Evolutionary conservation across 2,329 filamentous ascomycete genomes (phyloP).

Genomic region (Magnaporthiopsis poae): DNA sequence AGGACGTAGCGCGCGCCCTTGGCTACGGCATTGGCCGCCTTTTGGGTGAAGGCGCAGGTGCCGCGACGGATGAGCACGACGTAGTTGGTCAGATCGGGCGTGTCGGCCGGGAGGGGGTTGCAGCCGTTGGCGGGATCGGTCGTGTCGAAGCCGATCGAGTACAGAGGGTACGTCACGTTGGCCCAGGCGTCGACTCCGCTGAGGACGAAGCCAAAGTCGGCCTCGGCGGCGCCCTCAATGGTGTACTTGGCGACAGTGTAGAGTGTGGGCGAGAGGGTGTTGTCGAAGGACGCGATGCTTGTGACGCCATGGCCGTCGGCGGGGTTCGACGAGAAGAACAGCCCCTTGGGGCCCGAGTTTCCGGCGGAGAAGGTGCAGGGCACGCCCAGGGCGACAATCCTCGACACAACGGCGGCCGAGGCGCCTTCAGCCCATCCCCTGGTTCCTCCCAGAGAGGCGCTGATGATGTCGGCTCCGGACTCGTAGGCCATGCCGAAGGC

Average conservation of each 20-base stretch:
- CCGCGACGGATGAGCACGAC: slow-evolving; percentile 53
- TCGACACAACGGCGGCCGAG: slow-evolving; percentile 38
- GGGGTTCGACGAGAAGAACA: slow-evolving; percentile 41
- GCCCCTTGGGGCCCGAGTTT: slow-evolving; percentile 32
- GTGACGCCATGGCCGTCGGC: slow-evolving; percentile 37
- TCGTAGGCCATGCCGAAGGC: slow-evolving; percentile 52
- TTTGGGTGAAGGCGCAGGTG: slow-evolving; percentile 41
- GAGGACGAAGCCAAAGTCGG: slow-evolving; percentile 33
- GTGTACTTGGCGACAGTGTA: slow-evolving; percentile 32
- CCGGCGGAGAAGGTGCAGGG: slow-evolving; percentile 32
- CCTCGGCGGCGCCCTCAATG: slow-evolving; percentile 24
- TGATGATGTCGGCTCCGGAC: slow-evolving; percentile 49
- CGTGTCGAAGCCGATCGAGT: slow-evolving; percentile 39
- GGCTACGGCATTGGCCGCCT: slow-evolving; percentile 41
- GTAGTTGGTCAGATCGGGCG: slow-evolving; percentile 45
- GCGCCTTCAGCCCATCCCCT: slow-evolving; percentile 44
- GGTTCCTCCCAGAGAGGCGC: slow-evolving; percentile 41
- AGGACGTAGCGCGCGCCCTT: slow-evolving; percentile 52
- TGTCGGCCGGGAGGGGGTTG: slow-evolving; percentile 37
- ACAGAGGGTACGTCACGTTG: slow-evolving; percentile 38
- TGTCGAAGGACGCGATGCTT: slow-evolving; percentile 42
- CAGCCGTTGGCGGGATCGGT: slow-evolving; percentile 41
- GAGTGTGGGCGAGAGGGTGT: slow-evolving; percentile 31
- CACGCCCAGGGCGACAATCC: slow-evolving; percentile 44
- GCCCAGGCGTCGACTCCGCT: slow-evolving; percentile 33